Conservation (phyloP, 129 eudicot genomes). For the Ambrosia artemisiifolia region DNA sequence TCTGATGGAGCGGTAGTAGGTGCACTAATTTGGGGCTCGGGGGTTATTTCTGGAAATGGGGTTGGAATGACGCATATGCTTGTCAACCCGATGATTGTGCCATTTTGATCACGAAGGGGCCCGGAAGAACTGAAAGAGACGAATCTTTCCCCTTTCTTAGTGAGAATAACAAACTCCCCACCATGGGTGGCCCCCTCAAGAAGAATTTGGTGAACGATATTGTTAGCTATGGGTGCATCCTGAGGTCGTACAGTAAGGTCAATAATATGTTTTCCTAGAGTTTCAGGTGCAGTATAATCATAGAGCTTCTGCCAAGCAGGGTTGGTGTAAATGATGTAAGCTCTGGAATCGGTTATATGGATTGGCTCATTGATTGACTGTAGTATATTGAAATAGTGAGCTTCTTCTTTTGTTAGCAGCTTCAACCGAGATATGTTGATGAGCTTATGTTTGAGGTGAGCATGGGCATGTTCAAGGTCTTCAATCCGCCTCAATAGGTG, state of each 20-base stretch:
- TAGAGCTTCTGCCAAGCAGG: slow-evolving; percentile 30
- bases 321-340: slow-evolving; percentile 46
- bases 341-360: slow-evolving; percentile 49
- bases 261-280: slow-evolving; percentile 40
- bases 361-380: slow-evolving; percentile 79
- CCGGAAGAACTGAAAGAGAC: too few relatives aligned
- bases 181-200: slow-evolving; percentile 49
- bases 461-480: slow-evolving; percentile 66
- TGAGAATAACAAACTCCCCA: too few relatives aligned
- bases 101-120: too few relatives aligned
- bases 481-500: slow-evolving; percentile 68
- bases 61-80: too few relatives aligned
- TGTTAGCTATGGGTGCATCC: slow-evolving; percentile 31
- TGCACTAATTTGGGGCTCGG: too few relatives aligned
- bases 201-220: slow-evolving; percentile 32
- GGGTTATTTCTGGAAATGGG: too few relatives aligned
- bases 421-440: slow-evolving; percentile 47
- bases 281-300: slow-evolving; percentile 61
- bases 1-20: too few relatives aligned
- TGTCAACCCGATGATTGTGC: too few relatives aligned
- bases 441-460: slow-evolving; percentile 50
- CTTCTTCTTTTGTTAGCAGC: slow-evolving; percentile 49
- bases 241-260: slow-evolving; percentile 41
- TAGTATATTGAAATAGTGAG: slow-evolving; percentile 68
- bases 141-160: too few relatives aligned